These are phyloP conservation scores for Psidium guajava DNA, from an alignment of 345 rosid species.

Conservation along the genomic window DNA sequence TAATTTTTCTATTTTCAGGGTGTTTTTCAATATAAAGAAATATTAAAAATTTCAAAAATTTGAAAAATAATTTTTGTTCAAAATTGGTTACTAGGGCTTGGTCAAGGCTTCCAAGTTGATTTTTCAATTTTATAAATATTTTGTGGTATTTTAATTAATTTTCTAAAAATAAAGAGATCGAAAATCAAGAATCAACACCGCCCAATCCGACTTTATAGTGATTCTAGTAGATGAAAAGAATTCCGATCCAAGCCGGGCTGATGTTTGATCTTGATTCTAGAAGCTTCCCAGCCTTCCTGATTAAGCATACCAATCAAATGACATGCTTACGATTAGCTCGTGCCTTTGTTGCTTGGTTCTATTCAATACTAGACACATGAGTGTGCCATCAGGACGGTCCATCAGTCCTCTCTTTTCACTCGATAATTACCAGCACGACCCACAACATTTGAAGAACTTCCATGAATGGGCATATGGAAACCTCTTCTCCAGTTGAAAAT, in stretches of 20 bases:
- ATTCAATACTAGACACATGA: not conserved
- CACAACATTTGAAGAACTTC: not conserved
- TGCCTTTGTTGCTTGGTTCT: not conserved
- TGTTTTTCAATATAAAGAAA: too few species aligned
- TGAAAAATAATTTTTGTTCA: too few species aligned
- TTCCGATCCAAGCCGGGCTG: not conserved
- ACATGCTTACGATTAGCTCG: not conserved
- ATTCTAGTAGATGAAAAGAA: not conserved
- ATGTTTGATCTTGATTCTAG: too few species aligned
- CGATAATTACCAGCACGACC: not conserved
- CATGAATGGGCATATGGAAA: not conserved
- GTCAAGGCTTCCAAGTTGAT: too few species aligned
- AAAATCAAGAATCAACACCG: too few species aligned
- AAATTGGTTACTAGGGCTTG: too few species aligned
- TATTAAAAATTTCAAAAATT: too few species aligned
- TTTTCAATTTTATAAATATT: too few species aligned
- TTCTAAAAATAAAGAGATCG: too few species aligned
- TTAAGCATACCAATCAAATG: not conserved
- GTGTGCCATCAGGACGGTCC: not conserved
- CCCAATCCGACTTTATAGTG: not conserved
- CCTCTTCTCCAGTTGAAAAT: not conserved
- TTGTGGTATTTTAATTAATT: too few species aligned
- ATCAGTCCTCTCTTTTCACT: not conserved
- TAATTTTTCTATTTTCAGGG: too few species aligned
- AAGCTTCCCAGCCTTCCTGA: not conserved